Base-by-base conservation (phyloP, 371 early-diverging fungal genomes). In the Mucor lusitanicus region DNA sequence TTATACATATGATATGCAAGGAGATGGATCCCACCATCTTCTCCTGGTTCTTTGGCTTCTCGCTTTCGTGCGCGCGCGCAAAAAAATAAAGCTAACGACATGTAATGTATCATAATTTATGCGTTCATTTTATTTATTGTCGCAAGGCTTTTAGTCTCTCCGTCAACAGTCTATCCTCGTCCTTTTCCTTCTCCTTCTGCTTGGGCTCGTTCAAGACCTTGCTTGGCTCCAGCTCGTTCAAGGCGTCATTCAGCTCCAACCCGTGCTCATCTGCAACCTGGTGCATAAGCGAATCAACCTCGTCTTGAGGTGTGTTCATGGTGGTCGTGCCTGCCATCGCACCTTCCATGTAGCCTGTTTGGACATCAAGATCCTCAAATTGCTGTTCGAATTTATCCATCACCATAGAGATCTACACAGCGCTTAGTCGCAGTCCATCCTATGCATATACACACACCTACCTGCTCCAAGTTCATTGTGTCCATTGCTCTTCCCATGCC, bases 321-420 rank as follows among this genome's bases (percentile, higher is more conserved):
- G 95, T 85, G 1, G 95, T 94, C n/a, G 94, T 90, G 35, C 91
- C 90, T 23, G 90, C 88, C 87, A 97, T 96, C 5, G 95, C 85
- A 33, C 85, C 87, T 73, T 97, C 97, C 96, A 97, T 95, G 75
- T 92, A 92, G 60, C 87, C 83, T 11, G 97, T 92, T 79, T 96
- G 95, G 35, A 97, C 94, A 77, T 97, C 97, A 42, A 97, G 74
- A 74, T 97, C 94, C 70, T 97, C 98, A 75, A 95, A 94, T 78
- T 95, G 97, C 23, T 79, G 74, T 76, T 97, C 97, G 72, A 97
- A 97, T 70, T 90, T 92, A 76, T 97, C 98, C 97, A 97, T 97
- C 25, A 96, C 90, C 85, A 88, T 75, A 0, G 95, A 92, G 37
- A 97, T 95, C 91, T 92, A 61, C n/a, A 4, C 2, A 12, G 3